Conservation (phyloP, 768 basidiomycete species). For the Pilatotrama ljubarskyi region DNA sequence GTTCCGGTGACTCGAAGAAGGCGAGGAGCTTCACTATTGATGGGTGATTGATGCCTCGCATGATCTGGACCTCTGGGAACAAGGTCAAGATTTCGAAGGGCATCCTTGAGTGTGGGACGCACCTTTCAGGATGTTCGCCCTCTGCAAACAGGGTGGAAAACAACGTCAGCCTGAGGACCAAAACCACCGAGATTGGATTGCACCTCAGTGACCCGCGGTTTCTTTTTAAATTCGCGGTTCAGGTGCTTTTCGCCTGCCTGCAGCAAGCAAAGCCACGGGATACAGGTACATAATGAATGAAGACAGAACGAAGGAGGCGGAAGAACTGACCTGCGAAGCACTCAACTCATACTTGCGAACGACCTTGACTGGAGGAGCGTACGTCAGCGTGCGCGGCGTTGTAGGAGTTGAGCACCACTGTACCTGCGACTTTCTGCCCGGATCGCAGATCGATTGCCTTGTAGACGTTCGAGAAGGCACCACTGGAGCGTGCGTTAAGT, state of each 20-base stretch:
- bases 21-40: conserved; percentile 88
- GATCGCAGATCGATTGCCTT: conserved; percentile 78
- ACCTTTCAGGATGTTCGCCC: conserved; percentile 97
- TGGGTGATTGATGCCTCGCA: conserved; percentile 93
- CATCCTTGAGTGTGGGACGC: conserved; percentile 11
- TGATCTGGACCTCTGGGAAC: conserved; percentile 91
- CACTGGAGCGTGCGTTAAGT: conserved; percentile 43
- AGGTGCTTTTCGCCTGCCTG: conserved; percentile 92
- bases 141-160: conserved; percentile 48
- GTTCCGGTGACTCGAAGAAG: conserved; percentile 89
- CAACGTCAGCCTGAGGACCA: conserved; percentile 24
- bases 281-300: conserved; percentile 25
- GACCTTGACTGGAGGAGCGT: conserved; percentile 68
- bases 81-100: neutral
- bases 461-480: conserved; percentile 99
- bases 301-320: conserved; percentile 21
- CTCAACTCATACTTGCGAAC: conserved; percentile 93
- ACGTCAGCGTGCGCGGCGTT: conserved; percentile 1
- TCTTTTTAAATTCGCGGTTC: conserved; percentile 93
- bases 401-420: conserved; percentile 33
- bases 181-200: conserved; percentile 28
- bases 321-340: conserved; percentile 78
- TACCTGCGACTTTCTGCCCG: conserved; percentile 82
- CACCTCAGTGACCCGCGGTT: conserved; percentile 98
- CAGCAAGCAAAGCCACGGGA: conserved; percentile 29